Evolutionary conservation across 1,139 yeast species (phyloP), one percentile per base, ranked within the genome.

Genomic region (Candida mesenterica): DNA sequence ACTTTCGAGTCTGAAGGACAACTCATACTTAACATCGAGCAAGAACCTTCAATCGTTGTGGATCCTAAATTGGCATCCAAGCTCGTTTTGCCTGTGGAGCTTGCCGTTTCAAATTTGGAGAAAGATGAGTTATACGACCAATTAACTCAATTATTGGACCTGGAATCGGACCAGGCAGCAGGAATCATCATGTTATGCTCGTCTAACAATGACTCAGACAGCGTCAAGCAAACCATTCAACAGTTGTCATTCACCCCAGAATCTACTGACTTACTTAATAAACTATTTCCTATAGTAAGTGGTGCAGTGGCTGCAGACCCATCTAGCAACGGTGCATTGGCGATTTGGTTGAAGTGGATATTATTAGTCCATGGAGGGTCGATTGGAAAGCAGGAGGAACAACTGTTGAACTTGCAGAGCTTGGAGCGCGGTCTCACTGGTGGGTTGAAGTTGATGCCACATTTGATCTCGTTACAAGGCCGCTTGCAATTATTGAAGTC

Each of bases 261-360:
- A 3, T 46, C 58, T 13, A 39, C 49, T 5, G 31, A 13, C 10
- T 37, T 48, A 9, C 51, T 63, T 19, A 46, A 50, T 23, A 41
- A 41, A 12, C 50, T 77, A 17, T 70, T 74, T 41, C 53, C 51
- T 3, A 50, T 58, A 12, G 48, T 75, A 13, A 52, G 69, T 16
- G 41, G 55, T 3, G 58, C 54, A 18, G 61, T 75, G 2, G 56
- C 70, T 1, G 52, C 48, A 8, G 61, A 60, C 32, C 63, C 72
- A 4, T 55, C 69, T 4, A 56, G 57, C 25, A 57, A 58, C 26
- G 43, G 58, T 5, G 47, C 58, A 4, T 50, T 65, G 26, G 60
- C 69, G 3, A 37, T 68, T 12, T 77, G 81, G 82, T 57, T 77
- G 40, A 72, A 72, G 49, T 72, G 75, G 73, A 40, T 75, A 8